phyloP scores from a whole-genome alignment of 768 basidiomycete genomes.

The Gymnopilus dilepis region DNA sequence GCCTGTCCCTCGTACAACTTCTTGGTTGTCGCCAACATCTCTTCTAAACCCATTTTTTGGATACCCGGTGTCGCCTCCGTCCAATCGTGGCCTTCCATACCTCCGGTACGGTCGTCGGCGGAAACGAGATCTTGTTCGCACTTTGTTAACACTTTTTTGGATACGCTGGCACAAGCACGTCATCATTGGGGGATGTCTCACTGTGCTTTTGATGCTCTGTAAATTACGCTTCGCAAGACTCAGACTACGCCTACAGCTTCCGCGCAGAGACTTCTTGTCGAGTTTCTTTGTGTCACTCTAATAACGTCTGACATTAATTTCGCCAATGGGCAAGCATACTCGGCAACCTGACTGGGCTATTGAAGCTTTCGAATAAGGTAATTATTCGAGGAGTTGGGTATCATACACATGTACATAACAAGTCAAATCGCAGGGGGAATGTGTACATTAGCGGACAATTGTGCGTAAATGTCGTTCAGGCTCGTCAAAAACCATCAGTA shows the following conservation, averaged over 20 bases:
- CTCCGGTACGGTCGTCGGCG: constrained; percentile 68
- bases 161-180: constrained; percentile 60
- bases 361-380: neutral
- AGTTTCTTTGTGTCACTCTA: constrained; percentile 13
- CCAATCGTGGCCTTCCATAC: constrained; percentile 39
- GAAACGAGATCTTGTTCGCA: constrained; percentile 69
- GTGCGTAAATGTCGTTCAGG: neutral
- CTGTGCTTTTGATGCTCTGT: constrained; percentile 34
- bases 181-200: constrained; percentile 37
- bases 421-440: constrained; percentile 11
- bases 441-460: neutral
- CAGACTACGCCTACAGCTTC: constrained; percentile 27
- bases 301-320: no score
- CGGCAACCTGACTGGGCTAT: neutral
- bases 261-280: constrained; percentile 23
- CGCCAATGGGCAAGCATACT: no score
- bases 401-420: constrained; percentile 21
- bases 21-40: constrained; percentile 59
- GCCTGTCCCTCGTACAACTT: constrained; percentile 13
- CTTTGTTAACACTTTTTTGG: constrained; percentile 70
- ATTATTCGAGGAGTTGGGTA: constrained; percentile 14
- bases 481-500: neutral
- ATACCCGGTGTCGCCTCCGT: constrained; percentile 55
- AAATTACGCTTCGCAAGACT: constrained; percentile 30
- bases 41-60: constrained; percentile 76